Conservation (phyloP, 805 yeast species). For the Kodamaea hsintzibuensis region DNA sequence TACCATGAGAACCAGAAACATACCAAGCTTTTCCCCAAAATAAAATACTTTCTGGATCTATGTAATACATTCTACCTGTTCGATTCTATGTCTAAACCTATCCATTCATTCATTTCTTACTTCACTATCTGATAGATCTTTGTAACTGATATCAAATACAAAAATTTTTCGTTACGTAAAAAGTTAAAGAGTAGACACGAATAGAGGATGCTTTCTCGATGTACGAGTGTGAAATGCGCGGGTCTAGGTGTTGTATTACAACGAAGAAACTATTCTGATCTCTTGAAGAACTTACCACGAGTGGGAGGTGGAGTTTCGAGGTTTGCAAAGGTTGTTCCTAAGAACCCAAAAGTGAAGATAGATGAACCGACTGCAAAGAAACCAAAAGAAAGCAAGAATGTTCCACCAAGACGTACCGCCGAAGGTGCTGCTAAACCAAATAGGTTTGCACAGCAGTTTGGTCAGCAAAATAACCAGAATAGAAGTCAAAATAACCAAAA, state of each 20-base stretch:
- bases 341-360: neutral
- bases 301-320: slow-evolving; percentile 22
- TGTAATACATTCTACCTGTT: too few relatives aligned
- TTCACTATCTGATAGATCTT: neutral
- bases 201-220: neutral
- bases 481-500: slow-evolving; percentile 1
- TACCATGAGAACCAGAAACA: too few relatives aligned
- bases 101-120: neutral
- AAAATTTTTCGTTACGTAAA: neutral
- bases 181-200: neutral
- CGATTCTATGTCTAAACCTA: too few relatives aligned
- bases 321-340: slow-evolving; percentile 14
- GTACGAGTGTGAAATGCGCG: neutral
- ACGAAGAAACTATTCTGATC: slow-evolving; percentile 16
- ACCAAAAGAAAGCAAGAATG: slow-evolving; percentile 2
- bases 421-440: slow-evolving; percentile 21
- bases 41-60: too few relatives aligned
- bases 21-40: too few relatives aligned
- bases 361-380: neutral
- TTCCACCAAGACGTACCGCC: neutral
- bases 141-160: neutral
- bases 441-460: slow-evolving; percentile 34
- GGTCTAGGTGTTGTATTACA: neutral
- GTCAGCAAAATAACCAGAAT: slow-evolving; percentile 4
- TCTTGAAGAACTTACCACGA: slow-evolving; percentile 29